phyloP scores from a whole-genome alignment of 139 green algal genomes.

The Tetraselmis striata region DNA sequence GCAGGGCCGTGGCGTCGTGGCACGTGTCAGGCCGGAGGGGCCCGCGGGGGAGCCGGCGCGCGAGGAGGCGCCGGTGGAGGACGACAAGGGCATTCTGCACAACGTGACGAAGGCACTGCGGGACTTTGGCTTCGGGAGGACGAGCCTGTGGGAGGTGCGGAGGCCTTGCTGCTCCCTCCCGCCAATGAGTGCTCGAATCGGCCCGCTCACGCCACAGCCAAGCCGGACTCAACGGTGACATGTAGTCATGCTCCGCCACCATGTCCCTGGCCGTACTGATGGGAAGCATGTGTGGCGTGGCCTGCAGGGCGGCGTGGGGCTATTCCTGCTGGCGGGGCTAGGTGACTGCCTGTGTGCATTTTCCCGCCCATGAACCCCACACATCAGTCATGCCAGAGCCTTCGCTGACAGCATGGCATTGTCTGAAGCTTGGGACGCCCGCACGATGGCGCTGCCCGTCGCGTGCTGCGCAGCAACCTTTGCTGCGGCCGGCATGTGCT shows the following conservation, averaged over 20 bases:
- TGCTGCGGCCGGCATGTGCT: conserved; percentile 31
- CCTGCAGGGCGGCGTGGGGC: conserved; percentile 68
- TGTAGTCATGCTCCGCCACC: too few species aligned
- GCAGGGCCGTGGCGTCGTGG: too few species aligned
- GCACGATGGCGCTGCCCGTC: background rate
- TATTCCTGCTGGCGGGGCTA: conserved; percentile 72
- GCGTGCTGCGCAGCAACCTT: conserved; percentile 18
- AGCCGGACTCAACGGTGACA: too few species aligned
- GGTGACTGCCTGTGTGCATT: conserved; percentile 64
- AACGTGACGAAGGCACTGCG: conserved; percentile 47
- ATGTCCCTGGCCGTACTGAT: too few species aligned
- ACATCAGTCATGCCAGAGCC: too few species aligned
- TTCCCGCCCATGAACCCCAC: conserved; percentile 65
- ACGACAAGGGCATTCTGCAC: background rate
- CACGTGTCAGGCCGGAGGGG: too few species aligned
- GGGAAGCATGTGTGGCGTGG: too few species aligned
- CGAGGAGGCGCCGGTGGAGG: background rate
- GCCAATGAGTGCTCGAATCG: too few species aligned
- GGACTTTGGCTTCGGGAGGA: conserved; percentile 78
- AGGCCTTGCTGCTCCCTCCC: too few species aligned
- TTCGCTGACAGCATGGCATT: background rate
- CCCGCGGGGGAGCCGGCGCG: too few species aligned
- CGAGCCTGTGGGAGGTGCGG: conserved; percentile 65
- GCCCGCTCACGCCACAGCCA: too few species aligned
- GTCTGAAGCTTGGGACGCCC: background rate